Evolutionary conservation across 1,139 yeast species (phyloP).

Genomic region (Williopsis jadinii): DNA sequence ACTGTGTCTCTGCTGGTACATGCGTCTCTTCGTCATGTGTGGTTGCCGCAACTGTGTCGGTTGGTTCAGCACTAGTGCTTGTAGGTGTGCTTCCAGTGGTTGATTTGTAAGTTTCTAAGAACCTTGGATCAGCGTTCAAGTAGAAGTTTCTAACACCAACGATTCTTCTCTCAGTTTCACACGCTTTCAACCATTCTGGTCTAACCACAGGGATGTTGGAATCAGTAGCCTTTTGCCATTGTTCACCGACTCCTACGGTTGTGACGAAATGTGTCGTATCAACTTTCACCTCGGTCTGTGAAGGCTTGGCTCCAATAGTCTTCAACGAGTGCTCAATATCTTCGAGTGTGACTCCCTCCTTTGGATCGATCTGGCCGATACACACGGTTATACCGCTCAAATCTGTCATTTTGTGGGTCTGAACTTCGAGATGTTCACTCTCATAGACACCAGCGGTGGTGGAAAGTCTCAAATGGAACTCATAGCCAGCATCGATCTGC

Average conservation of each 20-base stretch:
- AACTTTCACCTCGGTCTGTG: conserved; percentile 66
- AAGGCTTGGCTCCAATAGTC: conserved; percentile 78
- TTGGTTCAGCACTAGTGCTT: neutral
- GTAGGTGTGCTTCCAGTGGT: neutral
- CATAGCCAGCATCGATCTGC: conserved; percentile 77
- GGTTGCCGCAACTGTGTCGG: neutral
- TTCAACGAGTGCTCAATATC: conserved; percentile 61
- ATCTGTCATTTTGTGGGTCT: conserved; percentile 95
- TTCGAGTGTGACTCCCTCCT: conserved; percentile 47
- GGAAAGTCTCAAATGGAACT: conserved; percentile 71
- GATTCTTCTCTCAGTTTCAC: conserved; percentile 81
- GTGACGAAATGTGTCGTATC: conserved; percentile 95
- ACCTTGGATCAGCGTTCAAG: conserved; percentile 37
- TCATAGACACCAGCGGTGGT: conserved; percentile 84
- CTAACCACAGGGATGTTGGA: conserved; percentile 89
- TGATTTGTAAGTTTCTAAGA: conserved; percentile 24
- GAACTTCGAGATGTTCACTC: conserved; percentile 63
- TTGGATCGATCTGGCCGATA: conserved; percentile 67
- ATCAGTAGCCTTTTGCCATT: conserved; percentile 72
- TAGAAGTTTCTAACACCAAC: conserved; percentile 90
- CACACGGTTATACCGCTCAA: conserved; percentile 90
- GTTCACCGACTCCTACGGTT: conserved; percentile 54
- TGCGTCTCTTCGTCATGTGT: no score
- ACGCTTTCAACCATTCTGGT: conserved; percentile 96
- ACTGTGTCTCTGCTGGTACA: no score